Base-by-base conservation (phyloP, 192 early-diverging fungal genomes). In the Podila epigama region DNA sequence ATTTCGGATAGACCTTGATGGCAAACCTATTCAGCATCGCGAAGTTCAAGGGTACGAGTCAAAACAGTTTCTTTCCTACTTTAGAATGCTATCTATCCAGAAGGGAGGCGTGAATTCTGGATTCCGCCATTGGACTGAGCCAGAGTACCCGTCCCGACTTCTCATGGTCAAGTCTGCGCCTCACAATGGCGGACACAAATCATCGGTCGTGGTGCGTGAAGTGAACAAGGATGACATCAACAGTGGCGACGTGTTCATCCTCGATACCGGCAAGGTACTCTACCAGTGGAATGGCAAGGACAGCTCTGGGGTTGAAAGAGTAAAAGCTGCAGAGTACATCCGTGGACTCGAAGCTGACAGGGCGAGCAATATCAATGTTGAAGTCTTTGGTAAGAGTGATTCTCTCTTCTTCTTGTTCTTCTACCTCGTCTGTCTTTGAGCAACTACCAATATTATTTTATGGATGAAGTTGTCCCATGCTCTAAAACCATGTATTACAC, bases 31-130 rank as follows among this genome's bases (percentile, higher is more conserved):
- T 48, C 90, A 95, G 83, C 86, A 95, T 75, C 90, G 93, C 41
- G 93, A 95, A 77, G 86, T 95, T 37, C 89, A 95, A 63, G 84
- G 83, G 1, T 63, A 63, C 50, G 93, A 95, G 78, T 91, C 88
- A 5, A 39, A 35, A 4, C 67, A 87, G n/a, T 92, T 95, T 57
- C 51, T 88, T 16, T 85, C 85, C 7, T 92, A 93, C 79, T 95
- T 94, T 62, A 81, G 52, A 42, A 59, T 80, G 5, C 64, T 93
- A 10, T 66, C 80, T 35, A 80, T 90, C 40, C 70, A 86, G 11
- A 63, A 82, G 40, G 93, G 93, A 42, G 93, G 93, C 27, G 89
- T 91, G 56, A 83, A 70, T 11, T 81, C 87, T 58, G 93, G 93
- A 29, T 95, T 95, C 82, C 84, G 88, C 60, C 89, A 91, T 58